Percentiles rank a stretch among this genome's conserved stretches.
phyloP scores from a whole-genome alignment of 352 stramenopile species.

The Blastocystis sp. region DNA sequence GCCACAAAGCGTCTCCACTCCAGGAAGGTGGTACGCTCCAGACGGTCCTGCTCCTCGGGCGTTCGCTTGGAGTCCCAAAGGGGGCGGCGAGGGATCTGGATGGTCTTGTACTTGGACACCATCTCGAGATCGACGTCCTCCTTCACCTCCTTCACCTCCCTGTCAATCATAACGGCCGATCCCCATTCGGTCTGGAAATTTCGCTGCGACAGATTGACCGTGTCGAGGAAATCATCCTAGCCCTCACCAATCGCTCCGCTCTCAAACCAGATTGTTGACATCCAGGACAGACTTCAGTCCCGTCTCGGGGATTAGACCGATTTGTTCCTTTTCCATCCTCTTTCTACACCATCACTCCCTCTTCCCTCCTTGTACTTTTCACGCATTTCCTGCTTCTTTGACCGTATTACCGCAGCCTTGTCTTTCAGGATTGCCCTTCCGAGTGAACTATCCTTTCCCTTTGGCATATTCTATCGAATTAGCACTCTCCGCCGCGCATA shows the following conservation, averaged over 20 bases:
- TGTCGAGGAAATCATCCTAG: conserved; percentile 67
- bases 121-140: background rate
- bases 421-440: conserved; percentile 52
- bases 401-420: background rate
- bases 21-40: conserved; percentile 95
- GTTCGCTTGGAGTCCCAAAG: conserved; percentile 90
- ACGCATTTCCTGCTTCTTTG: conserved; percentile 54
- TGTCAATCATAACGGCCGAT: conserved; percentile 30
- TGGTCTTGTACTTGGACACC: background rate
- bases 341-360: conserved; percentile 17
- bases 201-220: conserved; percentile 22
- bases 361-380: conserved; percentile 13
- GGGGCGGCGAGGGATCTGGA: conserved; percentile 92
- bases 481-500: no score
- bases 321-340: conserved; percentile 20
- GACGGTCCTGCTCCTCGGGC: conserved; percentile 86
- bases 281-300: conserved; percentile 39
- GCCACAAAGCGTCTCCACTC: conserved; percentile 93
- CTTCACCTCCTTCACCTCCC: conserved; percentile 22
- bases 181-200: conserved; percentile 54
- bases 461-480: conserved; percentile 6
- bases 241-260: background rate
- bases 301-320: conserved; percentile 22
- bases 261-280: conserved; percentile 41
- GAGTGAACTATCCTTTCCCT: background rate